Evolutionary conservation across 1,284 basidiomycete genomes (phyloP).

Genomic region (Boletus sp.): DNA sequence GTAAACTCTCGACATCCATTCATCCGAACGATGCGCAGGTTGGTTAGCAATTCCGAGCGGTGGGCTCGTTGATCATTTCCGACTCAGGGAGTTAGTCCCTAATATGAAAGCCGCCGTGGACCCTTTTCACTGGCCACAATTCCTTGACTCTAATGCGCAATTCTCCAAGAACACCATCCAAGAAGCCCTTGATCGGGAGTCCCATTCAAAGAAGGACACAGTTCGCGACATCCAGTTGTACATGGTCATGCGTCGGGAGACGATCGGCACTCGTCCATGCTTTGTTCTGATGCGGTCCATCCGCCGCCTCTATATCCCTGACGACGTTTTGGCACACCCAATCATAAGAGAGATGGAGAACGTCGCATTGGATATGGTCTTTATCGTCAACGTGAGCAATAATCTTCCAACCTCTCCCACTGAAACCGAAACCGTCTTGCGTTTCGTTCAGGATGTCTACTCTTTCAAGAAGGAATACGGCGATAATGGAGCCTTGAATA

Average conservation of each 20-base stretch:
- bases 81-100: slow-evolving; percentile 24
- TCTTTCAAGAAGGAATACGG: slow-evolving; percentile 30
- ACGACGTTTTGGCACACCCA: slow-evolving; percentile 21
- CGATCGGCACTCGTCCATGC: slow-evolving; percentile 29
- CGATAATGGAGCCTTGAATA: slow-evolving; percentile 30
- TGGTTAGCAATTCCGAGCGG: background rate
- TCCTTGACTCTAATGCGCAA: slow-evolving; percentile 21
- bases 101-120: slow-evolving; percentile 23
- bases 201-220: slow-evolving; percentile 12
- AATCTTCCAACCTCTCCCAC: background rate
- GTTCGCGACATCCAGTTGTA: slow-evolving; percentile 25
- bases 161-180: slow-evolving; percentile 23
- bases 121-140: slow-evolving; percentile 31
- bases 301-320: slow-evolving; percentile 28
- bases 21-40: slow-evolving; percentile 26
- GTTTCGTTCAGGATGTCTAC: slow-evolving; percentile 25
- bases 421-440: background rate
- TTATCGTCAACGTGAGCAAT: slow-evolving; percentile 25
- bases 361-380: slow-evolving; percentile 27
- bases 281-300: slow-evolving; percentile 30
- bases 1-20: slow-evolving; percentile 18
- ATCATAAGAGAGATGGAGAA: slow-evolving; percentile 30
- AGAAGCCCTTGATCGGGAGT: slow-evolving; percentile 29
- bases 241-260: slow-evolving; percentile 28
- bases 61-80: background rate